Evolutionary conservation across 108 stramenopile species (phyloP).

Genomic region (Cyclotella sp.): DNA sequence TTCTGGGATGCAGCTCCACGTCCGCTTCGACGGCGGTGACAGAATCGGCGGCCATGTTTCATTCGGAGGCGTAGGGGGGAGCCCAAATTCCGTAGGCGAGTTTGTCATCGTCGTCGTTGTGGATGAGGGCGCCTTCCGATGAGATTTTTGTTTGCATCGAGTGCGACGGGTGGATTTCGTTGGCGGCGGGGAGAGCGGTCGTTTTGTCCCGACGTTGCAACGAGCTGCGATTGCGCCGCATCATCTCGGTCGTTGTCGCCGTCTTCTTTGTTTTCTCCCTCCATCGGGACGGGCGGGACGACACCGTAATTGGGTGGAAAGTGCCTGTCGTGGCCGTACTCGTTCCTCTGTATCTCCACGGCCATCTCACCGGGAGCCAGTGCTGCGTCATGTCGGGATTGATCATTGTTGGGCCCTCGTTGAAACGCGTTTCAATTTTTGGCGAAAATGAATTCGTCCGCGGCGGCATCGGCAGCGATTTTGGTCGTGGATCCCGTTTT

Average conservation of each 20-base stretch:
- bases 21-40: conserved; percentile 64
- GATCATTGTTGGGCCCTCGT: conserved; percentile 56
- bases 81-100: conserved; percentile 85
- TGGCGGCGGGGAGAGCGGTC: conserved; percentile 1
- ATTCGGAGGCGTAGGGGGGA: conserved; percentile 75
- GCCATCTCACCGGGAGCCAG: conserved; percentile 49
- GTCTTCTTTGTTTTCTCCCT: conserved; percentile 1
- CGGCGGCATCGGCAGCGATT: conserved; percentile 54
- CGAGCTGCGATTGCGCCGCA: not conserved
- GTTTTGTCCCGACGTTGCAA: not conserved
- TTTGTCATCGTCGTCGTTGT: conserved; percentile 78
- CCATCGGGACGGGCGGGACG: not conserved
- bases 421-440: conserved; percentile 74
- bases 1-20: conserved; percentile 59
- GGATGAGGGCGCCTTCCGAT: conserved; percentile 69
- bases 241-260: not conserved
- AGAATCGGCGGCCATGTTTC: conserved; percentile 54
- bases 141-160: conserved; percentile 33
- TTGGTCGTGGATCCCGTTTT: conserved; percentile 39
- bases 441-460: conserved; percentile 67
- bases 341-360: conserved; percentile 53
- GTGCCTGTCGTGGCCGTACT: conserved; percentile 36
- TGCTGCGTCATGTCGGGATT: conserved; percentile 42
- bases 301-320: conserved; percentile 43
- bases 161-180: conserved; percentile 44